Evolutionary conservation across 495 filamentous ascomycete species (phyloP).

Genomic region (Penicillium tannophilum): DNA sequence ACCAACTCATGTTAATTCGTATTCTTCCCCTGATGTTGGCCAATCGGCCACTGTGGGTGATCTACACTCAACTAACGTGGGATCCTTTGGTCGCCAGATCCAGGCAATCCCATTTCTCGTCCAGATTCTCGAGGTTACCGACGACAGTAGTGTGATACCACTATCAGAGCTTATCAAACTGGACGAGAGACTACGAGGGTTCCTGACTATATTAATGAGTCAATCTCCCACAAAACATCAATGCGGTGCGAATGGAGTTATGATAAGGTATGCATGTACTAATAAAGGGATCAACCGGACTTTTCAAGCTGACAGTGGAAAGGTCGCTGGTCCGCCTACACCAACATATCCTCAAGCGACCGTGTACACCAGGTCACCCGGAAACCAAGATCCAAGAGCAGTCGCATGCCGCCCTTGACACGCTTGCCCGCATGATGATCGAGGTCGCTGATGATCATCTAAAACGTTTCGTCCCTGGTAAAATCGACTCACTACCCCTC

Average conservation of each 20-base stretch:
- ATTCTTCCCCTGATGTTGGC: not conserved
- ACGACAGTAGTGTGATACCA: not conserved
- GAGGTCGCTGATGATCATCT: constrained; percentile 6
- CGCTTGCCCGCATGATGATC: constrained; percentile 8
- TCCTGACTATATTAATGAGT: constrained; percentile 3
- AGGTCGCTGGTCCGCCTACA: constrained; percentile 8
- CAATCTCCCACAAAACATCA: not conserved
- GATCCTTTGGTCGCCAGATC: constrained; percentile 9
- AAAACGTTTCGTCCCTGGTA: not conserved
- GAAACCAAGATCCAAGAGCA: not conserved
- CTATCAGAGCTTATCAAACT: constrained; percentile 1
- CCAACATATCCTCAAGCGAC: constrained; percentile 3
- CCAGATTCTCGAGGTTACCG: constrained; percentile 2
- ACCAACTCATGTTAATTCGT: not conserved
- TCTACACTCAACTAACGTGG: not conserved
- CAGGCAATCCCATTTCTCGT: constrained; percentile 3
- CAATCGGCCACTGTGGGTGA: not conserved
- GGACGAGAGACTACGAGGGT: constrained; percentile 5
- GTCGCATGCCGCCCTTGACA: constrained; percentile 6
- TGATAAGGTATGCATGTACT: constrained; percentile 4
- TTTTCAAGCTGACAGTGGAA: not conserved
- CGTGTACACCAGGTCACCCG: not conserved
- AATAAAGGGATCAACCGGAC: not conserved
- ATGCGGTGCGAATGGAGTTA: constrained; percentile 9
- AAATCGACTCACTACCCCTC: constrained; percentile 6